Base-by-base conservation (phyloP, 495 filamentous ascomycete genomes). In the Xylona heveae region DNA sequence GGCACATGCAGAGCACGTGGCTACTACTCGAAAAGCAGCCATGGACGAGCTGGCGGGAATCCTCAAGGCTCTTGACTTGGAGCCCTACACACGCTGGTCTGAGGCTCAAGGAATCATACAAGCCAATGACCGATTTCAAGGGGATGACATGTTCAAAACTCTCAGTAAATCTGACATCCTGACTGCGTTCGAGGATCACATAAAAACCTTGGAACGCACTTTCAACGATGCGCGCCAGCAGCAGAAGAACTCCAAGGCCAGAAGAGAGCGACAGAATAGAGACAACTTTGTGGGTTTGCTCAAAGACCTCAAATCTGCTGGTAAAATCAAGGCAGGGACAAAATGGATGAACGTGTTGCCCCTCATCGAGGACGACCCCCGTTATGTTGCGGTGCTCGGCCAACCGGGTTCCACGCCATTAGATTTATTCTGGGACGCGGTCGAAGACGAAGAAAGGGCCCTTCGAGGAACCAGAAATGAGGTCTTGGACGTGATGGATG, bases 351-450 rank as follows among this genome's bases (percentile, higher is more conserved):
- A 83, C 35, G 61, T 93, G 38, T 62, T 76, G 43, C 76, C 78
- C 3, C 46, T 75, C 31, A 67, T 99, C 42, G 66, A 77, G 40
- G 60, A 77, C 42, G 88, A 95, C 42, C 63, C 78, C 28, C 74
- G 82, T 35, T 95, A 90, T 54, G 64, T 59, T 45, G 78, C 69
- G 29, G 77, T 93, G 56, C 66, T 88, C 19, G 88, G 84, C 26
- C 81, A 88, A 42, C 46, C 69, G 25, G 90, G 90, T 32, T 94
- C 88, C 3, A 78, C 69, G 3, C 79, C 85, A n/a, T 60, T 92
- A 38, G 88, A 99, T 36, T 58, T 99, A 6, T 92, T 95, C 54
- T 93, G 90, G 85, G 90, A 99, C 52, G 63, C 83, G 30, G 66
- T 95, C 10, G 85, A 93, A 47, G 85, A 94, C 50, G 82, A 93